phyloP scores from a whole-genome alignment of 164 flowering plant genomes.

The Nymphaea thermarum region DNA sequence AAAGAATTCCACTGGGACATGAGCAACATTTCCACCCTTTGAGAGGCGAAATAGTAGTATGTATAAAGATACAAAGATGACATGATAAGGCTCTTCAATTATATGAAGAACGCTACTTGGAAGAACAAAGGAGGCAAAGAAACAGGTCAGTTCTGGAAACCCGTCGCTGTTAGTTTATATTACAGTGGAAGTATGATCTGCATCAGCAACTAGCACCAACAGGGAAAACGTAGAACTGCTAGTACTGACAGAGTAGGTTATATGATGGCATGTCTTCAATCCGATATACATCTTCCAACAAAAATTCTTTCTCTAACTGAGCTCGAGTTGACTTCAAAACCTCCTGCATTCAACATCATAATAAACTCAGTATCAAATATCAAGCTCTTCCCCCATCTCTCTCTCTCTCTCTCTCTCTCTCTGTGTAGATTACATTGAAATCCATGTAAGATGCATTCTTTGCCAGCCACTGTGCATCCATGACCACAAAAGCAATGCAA shows the following conservation, averaged over 20 bases:
- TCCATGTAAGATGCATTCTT: constrained; percentile 89
- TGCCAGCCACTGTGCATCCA: constrained; percentile 86
- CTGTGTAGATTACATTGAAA: constrained; percentile 48
- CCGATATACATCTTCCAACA: constrained; percentile 55
- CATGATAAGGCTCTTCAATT: too few relatives aligned
- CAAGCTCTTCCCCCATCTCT: neutral
- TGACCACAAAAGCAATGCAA: constrained; percentile 72
- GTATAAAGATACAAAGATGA: too few relatives aligned
- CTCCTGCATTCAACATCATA: constrained; percentile 28
- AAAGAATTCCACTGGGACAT: too few relatives aligned
- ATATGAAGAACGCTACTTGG: too few relatives aligned
- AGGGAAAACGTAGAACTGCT: neutral
- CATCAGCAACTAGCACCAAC: neutral
- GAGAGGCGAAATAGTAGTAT: too few relatives aligned
- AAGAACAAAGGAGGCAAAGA: too few relatives aligned
- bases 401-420: neutral
- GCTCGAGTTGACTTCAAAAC: constrained; percentile 51
- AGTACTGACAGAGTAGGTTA: constrained; percentile 35
- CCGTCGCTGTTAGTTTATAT: neutral
- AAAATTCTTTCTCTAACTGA: constrained; percentile 67
- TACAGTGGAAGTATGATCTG: neutral
- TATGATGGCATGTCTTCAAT: constrained; percentile 88
- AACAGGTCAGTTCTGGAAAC: neutral
- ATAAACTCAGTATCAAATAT: neutral
- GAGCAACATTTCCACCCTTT: too few relatives aligned